phyloP scores from a whole-genome alignment of 1,284 basidiomycete genomes.

The Fistulina hepatica region DNA sequence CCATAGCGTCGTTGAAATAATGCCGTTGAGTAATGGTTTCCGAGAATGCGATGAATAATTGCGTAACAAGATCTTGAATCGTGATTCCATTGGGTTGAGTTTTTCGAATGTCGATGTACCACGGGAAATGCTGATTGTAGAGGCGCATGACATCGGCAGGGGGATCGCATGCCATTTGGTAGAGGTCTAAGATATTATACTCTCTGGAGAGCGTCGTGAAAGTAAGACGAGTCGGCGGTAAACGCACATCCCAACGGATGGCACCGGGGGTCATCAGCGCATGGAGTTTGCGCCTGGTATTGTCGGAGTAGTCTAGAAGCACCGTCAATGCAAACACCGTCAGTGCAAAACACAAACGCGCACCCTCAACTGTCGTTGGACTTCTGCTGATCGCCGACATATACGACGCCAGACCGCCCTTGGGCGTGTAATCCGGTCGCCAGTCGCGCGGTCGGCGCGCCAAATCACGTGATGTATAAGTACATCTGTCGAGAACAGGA shows the following conservation, averaged over 20 bases:
- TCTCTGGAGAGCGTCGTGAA: conserved; percentile 1
- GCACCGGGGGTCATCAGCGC: conserved; percentile 11
- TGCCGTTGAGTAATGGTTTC: neutral
- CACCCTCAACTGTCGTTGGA: conserved; percentile 9
- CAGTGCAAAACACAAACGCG: conserved; percentile 8
- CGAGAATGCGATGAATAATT: conserved; percentile 16
- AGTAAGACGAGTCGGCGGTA: neutral
- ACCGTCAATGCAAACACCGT: conserved; percentile 8
- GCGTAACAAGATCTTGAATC: conserved; percentile 17
- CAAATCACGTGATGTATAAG: no score
- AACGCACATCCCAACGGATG: neutral
- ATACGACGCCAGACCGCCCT: conserved; percentile 1
- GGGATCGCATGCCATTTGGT: conserved; percentile 18
- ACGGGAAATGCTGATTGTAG: conserved; percentile 19
- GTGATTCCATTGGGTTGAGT: conserved; percentile 18
- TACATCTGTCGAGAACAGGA: no score
- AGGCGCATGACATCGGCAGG: conserved; percentile 17
- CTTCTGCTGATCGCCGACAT: conserved; percentile 5
- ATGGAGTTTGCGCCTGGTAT: conserved; percentile 9
- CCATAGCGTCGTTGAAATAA: neutral
- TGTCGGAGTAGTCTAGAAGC: conserved; percentile 12
- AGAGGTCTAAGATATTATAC: conserved; percentile 12
- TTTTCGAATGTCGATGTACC: conserved; percentile 20
- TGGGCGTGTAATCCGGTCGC: conserved; percentile 14
- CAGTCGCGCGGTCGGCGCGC: conserved; percentile 14